Percentiles rank a stretch among this genome's conserved stretches.
Conservation (phyloP, 345 rosid species). For the Rhizophora apiculata region DNA sequence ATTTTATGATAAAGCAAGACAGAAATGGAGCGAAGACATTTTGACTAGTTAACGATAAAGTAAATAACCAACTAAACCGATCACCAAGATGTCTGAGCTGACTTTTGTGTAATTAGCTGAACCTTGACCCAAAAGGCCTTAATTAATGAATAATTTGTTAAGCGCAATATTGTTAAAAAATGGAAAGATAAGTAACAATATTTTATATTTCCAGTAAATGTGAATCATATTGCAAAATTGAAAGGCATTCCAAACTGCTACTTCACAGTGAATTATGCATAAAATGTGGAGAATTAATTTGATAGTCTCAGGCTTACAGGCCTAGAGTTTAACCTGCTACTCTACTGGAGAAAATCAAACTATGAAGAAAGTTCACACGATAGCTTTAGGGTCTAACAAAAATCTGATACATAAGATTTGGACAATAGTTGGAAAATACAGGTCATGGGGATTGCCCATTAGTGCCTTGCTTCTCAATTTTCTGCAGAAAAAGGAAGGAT, state of each 20-base stretch:
- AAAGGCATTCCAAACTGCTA: neutral
- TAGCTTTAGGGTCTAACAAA: no score
- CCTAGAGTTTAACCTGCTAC: neutral
- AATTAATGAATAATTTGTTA: no score
- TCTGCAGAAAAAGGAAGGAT: constrained; percentile 23
- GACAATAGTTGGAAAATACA: neutral
- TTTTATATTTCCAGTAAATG: neutral
- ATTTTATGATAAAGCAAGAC: neutral
- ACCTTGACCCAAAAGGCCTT: no score
- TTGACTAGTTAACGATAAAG: no score
- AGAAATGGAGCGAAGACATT: neutral
- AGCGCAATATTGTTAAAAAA: no score
- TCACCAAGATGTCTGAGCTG: neutral
- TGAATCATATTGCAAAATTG: neutral
- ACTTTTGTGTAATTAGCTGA: neutral
- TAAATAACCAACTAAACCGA: neutral
- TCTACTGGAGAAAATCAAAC: neutral
- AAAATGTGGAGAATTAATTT: neutral
- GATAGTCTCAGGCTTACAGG: neutral
- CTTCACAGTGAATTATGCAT: neutral
- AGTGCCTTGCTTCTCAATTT: constrained; percentile 24
- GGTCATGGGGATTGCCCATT: constrained; percentile 27
- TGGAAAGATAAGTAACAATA: neutral
- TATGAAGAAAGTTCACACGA: neutral
- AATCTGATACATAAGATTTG: neutral